Evolutionary conservation across 129 eudicot species (phyloP).

Genomic region (Smallanthus sonchifolius): DNA sequence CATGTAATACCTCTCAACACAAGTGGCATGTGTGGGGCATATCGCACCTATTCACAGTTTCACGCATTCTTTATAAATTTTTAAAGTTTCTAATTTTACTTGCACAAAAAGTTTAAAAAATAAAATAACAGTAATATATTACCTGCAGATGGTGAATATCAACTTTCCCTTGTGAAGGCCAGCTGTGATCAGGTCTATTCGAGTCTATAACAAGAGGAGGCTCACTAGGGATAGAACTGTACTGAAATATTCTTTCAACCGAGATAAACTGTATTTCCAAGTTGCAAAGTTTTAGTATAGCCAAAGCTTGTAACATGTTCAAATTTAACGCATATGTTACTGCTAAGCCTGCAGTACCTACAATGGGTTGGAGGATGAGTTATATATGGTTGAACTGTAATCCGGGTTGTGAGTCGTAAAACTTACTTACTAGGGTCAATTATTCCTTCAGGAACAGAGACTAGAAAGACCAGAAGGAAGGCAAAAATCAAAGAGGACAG

Average conservation of each 20-base stretch:
- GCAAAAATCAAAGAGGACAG: slow-evolving; percentile 61
- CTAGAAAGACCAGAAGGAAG: slow-evolving; percentile 62
- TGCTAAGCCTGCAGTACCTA: slow-evolving; percentile 81
- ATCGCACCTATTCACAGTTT: slow-evolving; percentile 57
- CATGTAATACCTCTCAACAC: slow-evolving; percentile 84
- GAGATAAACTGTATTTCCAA: slow-evolving; percentile 80
- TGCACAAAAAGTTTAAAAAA: background rate
- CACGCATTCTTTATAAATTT: background rate
- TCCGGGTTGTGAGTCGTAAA: background rate
- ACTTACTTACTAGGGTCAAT: slow-evolving; percentile 60
- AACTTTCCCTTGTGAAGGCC: slow-evolving; percentile 86
- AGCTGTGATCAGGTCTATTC: slow-evolving; percentile 42
- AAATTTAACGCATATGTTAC: slow-evolving; percentile 86
- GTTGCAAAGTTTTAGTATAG: slow-evolving; percentile 53
- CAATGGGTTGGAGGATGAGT: background rate
- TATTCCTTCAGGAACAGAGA: slow-evolving; percentile 62
- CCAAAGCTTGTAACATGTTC: slow-evolving; percentile 65
- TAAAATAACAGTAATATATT: background rate
- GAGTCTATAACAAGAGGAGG: slow-evolving; percentile 75
- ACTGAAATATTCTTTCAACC: slow-evolving; percentile 89
- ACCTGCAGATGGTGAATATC: slow-evolving; percentile 64
- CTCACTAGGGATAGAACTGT: slow-evolving; percentile 61
- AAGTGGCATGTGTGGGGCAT: slow-evolving; percentile 89
- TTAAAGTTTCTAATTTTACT: background rate
- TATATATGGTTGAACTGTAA: background rate